A percentile compares a stretch with the other conserved stretches of the same genome.
These are phyloP conservation scores for Pleurotus ostreatus DNA, from an alignment of 768 basidiomycete species.

Conservation along the genomic window DNA sequence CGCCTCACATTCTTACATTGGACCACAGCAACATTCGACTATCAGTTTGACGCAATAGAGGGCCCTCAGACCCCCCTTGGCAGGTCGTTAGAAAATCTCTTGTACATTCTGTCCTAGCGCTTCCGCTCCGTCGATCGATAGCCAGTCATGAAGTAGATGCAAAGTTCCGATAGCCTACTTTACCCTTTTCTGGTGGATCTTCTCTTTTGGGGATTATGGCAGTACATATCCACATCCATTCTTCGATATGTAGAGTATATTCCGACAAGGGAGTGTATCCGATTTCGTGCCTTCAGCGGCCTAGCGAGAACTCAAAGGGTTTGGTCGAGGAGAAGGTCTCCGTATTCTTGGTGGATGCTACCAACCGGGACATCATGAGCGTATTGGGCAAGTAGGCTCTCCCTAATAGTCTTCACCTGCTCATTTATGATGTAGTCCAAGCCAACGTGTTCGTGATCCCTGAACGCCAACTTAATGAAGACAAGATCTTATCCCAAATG, in stretches of 20 bases:
- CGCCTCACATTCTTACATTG: background rate
- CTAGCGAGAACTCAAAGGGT: slow-evolving; percentile 1
- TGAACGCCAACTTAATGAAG: slow-evolving; percentile 13
- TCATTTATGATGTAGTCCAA: slow-evolving; percentile 8
- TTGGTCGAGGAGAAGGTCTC: background rate
- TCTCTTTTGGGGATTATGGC: slow-evolving; percentile 13
- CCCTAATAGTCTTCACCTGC: background rate
- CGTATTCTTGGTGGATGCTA: background rate
- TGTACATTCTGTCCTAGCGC: slow-evolving; percentile 11
- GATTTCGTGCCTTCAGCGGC: background rate
- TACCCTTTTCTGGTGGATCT: slow-evolving; percentile 8
- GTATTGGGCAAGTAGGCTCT: slow-evolving; percentile 23
- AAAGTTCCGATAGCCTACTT: slow-evolving; percentile 9
- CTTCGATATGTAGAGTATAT: background rate
- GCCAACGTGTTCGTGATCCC: slow-evolving; percentile 13
- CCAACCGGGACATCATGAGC: slow-evolving; percentile 28
- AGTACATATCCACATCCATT: background rate
- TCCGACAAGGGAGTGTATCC: background rate
- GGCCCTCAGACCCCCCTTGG: slow-evolving; percentile 17
- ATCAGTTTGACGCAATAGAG: slow-evolving; percentile 25
- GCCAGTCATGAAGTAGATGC: slow-evolving; percentile 9
- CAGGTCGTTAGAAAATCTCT: slow-evolving; percentile 16
- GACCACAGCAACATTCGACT: slow-evolving; percentile 31
- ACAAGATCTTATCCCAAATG: slow-evolving; percentile 24
- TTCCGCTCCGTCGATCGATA: slow-evolving; percentile 22